Evolutionary conservation across 2,329 filamentous ascomycete species (phyloP).

Genomic region (Colletotrichum sp.): DNA sequence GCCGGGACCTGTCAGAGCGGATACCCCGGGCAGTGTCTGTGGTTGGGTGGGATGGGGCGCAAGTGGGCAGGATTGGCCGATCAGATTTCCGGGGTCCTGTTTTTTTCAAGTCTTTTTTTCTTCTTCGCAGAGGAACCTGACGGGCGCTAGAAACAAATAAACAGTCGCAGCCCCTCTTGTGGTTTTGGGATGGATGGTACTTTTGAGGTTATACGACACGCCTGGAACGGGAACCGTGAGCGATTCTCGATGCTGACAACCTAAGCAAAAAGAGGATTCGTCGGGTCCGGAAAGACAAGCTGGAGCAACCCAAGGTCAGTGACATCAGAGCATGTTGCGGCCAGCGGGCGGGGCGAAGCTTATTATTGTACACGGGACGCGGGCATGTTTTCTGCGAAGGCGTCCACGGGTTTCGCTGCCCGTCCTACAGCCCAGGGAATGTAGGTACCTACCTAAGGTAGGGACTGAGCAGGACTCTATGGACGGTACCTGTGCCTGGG

Average conservation of each 20-base stretch:
- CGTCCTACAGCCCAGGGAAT: neutral
- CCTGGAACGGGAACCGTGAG: neutral
- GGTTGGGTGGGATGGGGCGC: slow-evolving; percentile 16
- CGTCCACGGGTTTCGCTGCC: neutral
- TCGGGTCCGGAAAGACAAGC: neutral
- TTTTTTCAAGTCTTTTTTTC: neutral
- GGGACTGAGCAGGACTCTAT: neutral
- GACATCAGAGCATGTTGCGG: slow-evolving; percentile 16
- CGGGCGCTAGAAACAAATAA: neutral
- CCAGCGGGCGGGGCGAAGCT: slow-evolving; percentile 18
- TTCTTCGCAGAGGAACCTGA: neutral
- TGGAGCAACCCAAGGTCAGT: slow-evolving; percentile 3
- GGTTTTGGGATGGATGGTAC: neutral
- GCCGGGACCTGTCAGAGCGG: slow-evolving; percentile 19
- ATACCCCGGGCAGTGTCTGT: slow-evolving; percentile 19
- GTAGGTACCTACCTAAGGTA: neutral
- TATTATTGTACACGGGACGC: slow-evolving; percentile 12
- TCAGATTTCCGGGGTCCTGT: slow-evolving; percentile 20
- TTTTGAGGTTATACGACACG: neutral
- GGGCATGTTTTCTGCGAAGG: slow-evolving; percentile 2
- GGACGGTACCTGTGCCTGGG: neutral
- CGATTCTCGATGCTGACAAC: neutral
- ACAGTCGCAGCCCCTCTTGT: neutral
- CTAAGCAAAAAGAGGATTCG: neutral
- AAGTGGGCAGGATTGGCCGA: slow-evolving; percentile 14